Evolutionary conservation across 2,329 filamentous ascomycete species (phyloP), one percentile per base, ranked within the genome.

Genomic region (Phialophora expanda): DNA sequence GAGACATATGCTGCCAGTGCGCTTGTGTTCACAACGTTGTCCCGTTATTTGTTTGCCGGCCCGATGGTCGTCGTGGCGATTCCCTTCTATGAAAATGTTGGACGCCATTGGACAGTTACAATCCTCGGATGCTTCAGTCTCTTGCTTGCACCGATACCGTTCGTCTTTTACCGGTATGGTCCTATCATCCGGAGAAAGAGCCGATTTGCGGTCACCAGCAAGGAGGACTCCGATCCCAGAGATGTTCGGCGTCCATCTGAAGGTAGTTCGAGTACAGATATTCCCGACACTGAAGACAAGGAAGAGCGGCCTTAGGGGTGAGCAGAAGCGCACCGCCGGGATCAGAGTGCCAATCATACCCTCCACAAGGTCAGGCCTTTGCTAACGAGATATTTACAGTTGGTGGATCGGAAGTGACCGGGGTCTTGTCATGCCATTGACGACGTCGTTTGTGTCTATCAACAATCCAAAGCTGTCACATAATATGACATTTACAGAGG

Each of bases 1-100:
- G 82, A 83, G 51, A 78, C 78, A 7, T 85, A 84, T 67, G 80
- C 84, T 0, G 85, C 83, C 1, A 80, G 77, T 3, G 83, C 82
- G 0, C 73, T 85, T 28, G 79, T 80, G 0, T 75, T 80, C 54
- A 74, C 80, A 48, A 81, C 80, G 0, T 73, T 82, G 4, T 76
- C 76, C 1, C 75, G 82, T 2, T 82, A 82, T 62, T 71, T 75
- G 22, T 75, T 73, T 11, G 76, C 77, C 0, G 79, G 79, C 0
- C 76, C 73, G 0, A 77, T 81, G 73, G 71, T 75, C 6, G 71
- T 73, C 20, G 68, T 75, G 4, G 73, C 73, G 0, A 72, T 76
- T 20, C 74, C 77, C 4, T 75, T 81, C 64, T 82, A 81, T 64
- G 61, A 73, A 20, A 76, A 77, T 38, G 62, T 82, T 24, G 79